phyloP scores from a whole-genome alignment of 306 rosid genomes.

The Canavalia ensiformis region DNA sequence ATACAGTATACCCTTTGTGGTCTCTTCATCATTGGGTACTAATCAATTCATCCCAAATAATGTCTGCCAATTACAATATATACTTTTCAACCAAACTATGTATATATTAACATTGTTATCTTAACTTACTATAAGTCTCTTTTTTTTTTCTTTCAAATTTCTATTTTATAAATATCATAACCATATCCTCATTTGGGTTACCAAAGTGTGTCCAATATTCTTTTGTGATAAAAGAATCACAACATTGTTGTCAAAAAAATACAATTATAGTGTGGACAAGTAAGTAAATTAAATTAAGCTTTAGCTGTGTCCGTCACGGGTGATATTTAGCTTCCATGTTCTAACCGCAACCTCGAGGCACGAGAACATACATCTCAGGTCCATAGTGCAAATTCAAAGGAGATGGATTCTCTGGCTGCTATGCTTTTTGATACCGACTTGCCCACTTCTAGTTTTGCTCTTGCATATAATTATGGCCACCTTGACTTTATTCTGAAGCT shows the following conservation, averaged over 20 bases:
- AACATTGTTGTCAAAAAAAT: conserved; percentile 16
- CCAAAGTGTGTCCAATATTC: conserved; percentile 42
- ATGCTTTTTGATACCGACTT: conserved; percentile 46
- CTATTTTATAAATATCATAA: background rate
- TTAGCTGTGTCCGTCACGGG: conserved; percentile 47
- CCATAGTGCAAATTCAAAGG: conserved; percentile 45
- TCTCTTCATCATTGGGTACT: conserved; percentile 36
- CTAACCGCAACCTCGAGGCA: conserved; percentile 48
- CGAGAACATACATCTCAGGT: conserved; percentile 42
- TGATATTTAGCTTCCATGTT: conserved; percentile 47
- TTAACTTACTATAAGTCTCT: background rate
- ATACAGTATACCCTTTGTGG: conserved; percentile 29
- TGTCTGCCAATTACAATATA: background rate
- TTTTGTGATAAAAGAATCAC: conserved; percentile 41
- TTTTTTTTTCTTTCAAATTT: background rate
- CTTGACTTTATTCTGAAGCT: conserved; percentile 37
- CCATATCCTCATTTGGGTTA: conserved; percentile 12
- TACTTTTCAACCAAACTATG: no score
- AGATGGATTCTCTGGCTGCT: conserved; percentile 37
- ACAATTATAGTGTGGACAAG: conserved; percentile 39
- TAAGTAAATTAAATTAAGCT: background rate
- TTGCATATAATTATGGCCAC: conserved; percentile 39
- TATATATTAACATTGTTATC: background rate
- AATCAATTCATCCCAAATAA: conserved; percentile 15
- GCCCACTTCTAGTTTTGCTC: conserved; percentile 44